A percentile compares a stretch with the other conserved stretches of the same genome.
These are phyloP conservation scores for Tympanopsis confertula DNA, from an alignment of 2,329 filamentous ascomycete species.

Conservation along the genomic window DNA sequence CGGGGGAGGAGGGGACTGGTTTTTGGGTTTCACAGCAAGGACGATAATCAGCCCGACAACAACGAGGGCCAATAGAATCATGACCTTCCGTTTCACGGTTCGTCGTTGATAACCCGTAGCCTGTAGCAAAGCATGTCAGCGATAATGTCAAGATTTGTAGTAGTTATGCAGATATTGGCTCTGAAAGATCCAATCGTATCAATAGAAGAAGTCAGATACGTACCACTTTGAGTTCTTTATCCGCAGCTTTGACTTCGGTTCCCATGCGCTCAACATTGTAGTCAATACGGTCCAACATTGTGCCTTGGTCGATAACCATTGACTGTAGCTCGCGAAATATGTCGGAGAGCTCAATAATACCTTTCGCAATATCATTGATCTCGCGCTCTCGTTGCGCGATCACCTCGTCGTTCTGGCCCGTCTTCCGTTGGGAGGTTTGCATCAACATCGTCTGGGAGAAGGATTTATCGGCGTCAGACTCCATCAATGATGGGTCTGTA, in stretches of 20 bases:
- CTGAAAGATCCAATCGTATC: no score
- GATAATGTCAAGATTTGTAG: no score
- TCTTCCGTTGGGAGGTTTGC: constrained; percentile 36
- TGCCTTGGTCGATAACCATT: constrained; percentile 90
- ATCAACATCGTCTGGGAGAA: constrained; percentile 84
- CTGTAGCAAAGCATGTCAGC: background rate
- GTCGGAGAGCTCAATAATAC: constrained; percentile 92
- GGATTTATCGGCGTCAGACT: constrained; percentile 85
- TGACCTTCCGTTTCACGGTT: constrained; percentile 83
- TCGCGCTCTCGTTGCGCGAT: constrained; percentile 90
- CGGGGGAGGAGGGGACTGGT: background rate
- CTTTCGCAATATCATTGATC: constrained; percentile 95
- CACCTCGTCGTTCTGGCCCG: constrained; percentile 64
- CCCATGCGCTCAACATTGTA: constrained; percentile 96
- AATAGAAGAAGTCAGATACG: background rate
- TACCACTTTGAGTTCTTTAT: constrained; percentile 76
- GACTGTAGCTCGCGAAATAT: constrained; percentile 92
- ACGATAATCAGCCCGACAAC: constrained; percentile 81
- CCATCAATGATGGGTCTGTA: constrained; percentile 74
- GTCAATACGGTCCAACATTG: constrained; percentile 86
- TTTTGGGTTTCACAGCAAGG: constrained; percentile 67
- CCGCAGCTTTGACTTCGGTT: constrained; percentile 82
- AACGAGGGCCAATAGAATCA: constrained; percentile 74
- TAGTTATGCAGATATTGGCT: no score
- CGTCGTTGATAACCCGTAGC: constrained; percentile 77